Conservation (phyloP, 2,329 filamentous ascomycete genomes). For the Hymenoscyphus fraxineus region DNA sequence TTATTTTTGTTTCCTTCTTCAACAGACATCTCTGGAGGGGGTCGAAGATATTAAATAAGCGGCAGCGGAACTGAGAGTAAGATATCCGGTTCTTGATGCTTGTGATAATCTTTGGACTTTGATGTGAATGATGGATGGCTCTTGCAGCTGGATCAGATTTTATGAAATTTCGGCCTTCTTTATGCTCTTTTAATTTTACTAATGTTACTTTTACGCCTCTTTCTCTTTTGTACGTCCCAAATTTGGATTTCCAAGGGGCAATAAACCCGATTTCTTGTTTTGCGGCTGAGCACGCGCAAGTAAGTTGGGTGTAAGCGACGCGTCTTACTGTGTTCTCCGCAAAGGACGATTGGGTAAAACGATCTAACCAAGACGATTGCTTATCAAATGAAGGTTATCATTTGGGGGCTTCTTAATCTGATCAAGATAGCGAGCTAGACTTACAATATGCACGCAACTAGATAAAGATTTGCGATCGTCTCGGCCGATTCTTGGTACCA, state of each 20-base stretch:
- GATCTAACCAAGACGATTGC: background rate
- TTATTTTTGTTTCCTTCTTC: constrained; percentile 4
- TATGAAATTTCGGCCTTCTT: background rate
- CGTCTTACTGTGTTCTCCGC: constrained; percentile 3
- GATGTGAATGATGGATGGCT: background rate
- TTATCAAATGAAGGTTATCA: background rate
- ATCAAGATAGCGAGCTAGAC: background rate
- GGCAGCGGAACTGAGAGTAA: background rate
- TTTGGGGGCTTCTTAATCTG: background rate
- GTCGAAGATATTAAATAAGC: background rate
- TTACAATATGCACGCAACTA: background rate
- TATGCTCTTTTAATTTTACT: background rate
- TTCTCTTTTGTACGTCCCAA: background rate
- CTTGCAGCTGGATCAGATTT: constrained; percentile 2
- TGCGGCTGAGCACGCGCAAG: background rate
- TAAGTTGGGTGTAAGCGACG: background rate
- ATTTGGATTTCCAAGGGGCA: background rate
- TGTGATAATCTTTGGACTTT: background rate
- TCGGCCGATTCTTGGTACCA: background rate
- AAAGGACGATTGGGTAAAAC: background rate
- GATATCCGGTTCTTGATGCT: background rate
- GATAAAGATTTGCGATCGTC: background rate
- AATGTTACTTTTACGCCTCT: background rate
- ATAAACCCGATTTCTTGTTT: background rate
- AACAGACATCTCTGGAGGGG: constrained; percentile 1